A percentile compares a stretch with the other conserved stretches of the same genome.
Evolutionary conservation across 495 filamentous ascomycete genomes (phyloP).

Genomic region (Trichoderma reesei): DNA sequence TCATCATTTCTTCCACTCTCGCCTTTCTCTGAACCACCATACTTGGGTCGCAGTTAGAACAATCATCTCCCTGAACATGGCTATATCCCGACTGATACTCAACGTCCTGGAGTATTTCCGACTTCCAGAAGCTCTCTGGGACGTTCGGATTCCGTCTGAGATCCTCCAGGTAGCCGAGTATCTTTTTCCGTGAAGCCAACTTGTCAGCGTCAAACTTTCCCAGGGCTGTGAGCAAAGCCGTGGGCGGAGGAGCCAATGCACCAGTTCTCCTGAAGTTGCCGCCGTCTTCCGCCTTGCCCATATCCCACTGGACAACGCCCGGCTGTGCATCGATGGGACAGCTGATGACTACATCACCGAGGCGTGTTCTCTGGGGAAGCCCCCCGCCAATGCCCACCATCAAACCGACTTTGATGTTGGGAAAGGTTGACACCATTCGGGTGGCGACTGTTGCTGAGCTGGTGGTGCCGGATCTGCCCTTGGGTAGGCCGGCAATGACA

Average conservation of each 20-base stretch:
- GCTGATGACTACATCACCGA: constrained; percentile 38
- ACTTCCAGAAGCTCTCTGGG: constrained; percentile 13
- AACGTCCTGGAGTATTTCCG: constrained; percentile 15
- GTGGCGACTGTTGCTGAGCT: constrained; percentile 23
- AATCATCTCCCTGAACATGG: constrained; percentile 17
- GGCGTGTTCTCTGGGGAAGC: constrained; percentile 22
- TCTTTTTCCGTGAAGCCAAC: constrained; percentile 12
- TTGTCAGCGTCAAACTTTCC: constrained; percentile 21
- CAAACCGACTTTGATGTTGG: constrained; percentile 26
- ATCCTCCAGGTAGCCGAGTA: constrained; percentile 16
- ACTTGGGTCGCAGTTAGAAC: constrained; percentile 15
- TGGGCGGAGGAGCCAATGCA: constrained; percentile 16
- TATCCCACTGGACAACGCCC: constrained; percentile 33
- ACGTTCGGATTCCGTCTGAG: constrained; percentile 14
- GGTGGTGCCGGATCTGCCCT: constrained; percentile 17
- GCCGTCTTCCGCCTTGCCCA: constrained; percentile 25
- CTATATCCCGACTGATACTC: constrained; percentile 24
- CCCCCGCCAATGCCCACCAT: constrained; percentile 38
- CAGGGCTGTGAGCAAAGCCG: constrained; percentile 20
- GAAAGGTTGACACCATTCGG: constrained; percentile 26
- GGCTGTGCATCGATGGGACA: constrained; percentile 16
- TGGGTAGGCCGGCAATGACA: constrained; percentile 32
- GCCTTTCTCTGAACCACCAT: constrained; percentile 16
- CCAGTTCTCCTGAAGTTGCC: constrained; percentile 26
- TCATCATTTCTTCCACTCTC: constrained; percentile 10